Evolutionary conservation across 176 grass and related monocot genomes (phyloP).

Genomic region (Ampelocalamus luodianensis): DNA sequence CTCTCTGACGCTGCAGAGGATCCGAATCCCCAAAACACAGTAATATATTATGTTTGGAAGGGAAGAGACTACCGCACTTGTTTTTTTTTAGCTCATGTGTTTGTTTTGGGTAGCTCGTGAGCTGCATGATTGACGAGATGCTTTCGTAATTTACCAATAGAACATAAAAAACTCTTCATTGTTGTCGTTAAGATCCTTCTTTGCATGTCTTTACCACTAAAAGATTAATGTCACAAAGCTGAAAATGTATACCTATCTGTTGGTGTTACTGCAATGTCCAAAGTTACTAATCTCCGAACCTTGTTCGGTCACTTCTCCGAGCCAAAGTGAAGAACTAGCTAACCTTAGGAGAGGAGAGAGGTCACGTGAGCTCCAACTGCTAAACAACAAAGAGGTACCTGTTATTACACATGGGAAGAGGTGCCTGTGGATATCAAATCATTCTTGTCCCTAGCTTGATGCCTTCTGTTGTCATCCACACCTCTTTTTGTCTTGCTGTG

Average conservation of each 20-base stretch:
- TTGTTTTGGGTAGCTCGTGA: slow-evolving; percentile 35
- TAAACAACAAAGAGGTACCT: slow-evolving; percentile 22
- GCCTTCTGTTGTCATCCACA: slow-evolving; percentile 15
- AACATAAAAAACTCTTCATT: background rate
- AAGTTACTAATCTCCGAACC: background rate
- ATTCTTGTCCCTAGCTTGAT: slow-evolving; percentile 26
- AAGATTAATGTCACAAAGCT: background rate
- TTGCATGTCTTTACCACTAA: background rate
- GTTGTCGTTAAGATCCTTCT: background rate
- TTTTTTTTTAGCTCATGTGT: background rate
- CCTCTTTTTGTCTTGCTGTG: slow-evolving; percentile 11
- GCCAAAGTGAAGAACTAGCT: background rate
- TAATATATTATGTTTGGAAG: background rate
- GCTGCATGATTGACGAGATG: slow-evolving; percentile 6
- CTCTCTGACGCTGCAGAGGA: no score
- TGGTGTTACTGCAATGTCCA: slow-evolving; percentile 24
- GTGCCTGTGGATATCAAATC: slow-evolving; percentile 20
- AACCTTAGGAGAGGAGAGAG: background rate
- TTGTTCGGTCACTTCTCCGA: background rate
- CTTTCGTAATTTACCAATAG: background rate
- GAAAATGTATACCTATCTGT: slow-evolving; percentile 11
- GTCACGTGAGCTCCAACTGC: slow-evolving; percentile 43
- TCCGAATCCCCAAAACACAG: background rate
- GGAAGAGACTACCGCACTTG: background rate
- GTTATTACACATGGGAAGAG: slow-evolving; percentile 24